Conservation (phyloP, 75 land plant species). For the Cryptomeria japonica region DNA sequence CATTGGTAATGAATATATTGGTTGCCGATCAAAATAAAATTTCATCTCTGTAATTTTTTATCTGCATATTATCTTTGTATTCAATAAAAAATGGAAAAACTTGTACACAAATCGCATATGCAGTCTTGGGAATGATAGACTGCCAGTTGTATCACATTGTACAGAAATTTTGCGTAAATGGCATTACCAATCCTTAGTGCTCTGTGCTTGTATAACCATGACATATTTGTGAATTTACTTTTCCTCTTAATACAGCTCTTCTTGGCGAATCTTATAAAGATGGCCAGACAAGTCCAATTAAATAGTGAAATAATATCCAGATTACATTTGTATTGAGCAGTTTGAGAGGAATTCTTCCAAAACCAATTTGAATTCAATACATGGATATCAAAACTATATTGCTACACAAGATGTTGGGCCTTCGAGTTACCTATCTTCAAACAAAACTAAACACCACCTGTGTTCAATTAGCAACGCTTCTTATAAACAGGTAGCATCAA, state of each 20-base stretch:
- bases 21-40: not conserved
- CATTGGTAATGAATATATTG: not conserved
- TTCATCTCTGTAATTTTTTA: not conserved
- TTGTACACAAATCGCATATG: no score
- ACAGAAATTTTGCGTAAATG: not conserved
- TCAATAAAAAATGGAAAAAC: not conserved
- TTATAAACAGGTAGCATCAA: not conserved
- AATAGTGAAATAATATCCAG: not conserved
- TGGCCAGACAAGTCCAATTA: not conserved
- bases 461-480: not conserved
- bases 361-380: slow-evolving; percentile 4
- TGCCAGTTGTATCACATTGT: not conserved
- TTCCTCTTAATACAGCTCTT: not conserved
- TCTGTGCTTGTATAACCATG: not conserved
- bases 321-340: slow-evolving; percentile 12
- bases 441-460: slow-evolving; percentile 8
- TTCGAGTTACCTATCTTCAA: slow-evolving; percentile 3
- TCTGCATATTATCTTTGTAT: not conserved
- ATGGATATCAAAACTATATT: slow-evolving; percentile 5
- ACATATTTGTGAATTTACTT: not conserved
- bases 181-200: not conserved
- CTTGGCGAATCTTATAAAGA: not conserved
- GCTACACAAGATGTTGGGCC: slow-evolving; percentile 3
- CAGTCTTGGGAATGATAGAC: no score
- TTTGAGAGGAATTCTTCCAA: slow-evolving; percentile 1